Evolutionary conservation across 2,329 filamentous ascomycete species (phyloP), one percentile per base, ranked within the genome.

Genomic region (Alternaria ethzedia): DNA sequence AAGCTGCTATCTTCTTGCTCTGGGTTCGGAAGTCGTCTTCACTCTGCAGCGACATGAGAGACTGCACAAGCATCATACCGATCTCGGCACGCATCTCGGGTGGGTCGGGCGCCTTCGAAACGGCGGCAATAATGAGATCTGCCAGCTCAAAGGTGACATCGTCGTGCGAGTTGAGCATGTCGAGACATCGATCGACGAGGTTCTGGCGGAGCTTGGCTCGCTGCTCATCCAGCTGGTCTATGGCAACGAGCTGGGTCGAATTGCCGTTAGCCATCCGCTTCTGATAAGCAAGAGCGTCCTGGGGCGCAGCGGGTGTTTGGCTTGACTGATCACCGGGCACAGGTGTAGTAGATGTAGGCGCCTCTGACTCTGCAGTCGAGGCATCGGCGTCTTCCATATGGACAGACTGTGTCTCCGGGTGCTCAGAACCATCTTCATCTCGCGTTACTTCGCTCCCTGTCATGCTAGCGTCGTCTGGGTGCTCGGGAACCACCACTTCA

Each of bases 61-160:
- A 96, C 72, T 92, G 90, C 5, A 94, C 90, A 49, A 99, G 83
- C 0, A 94, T 96, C 54, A 90, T 88, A 15, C 92, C 94, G 69
- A 97, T 91, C 59, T 96, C 92, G 65, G 89, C 88, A 44, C 90
- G 86, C 83, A 80, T 87, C 74, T 79, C 86, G 70, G 79, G 86
- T 68, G 79, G 88, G 77, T 87, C 89, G 74, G 76, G 87, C 69
- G 82, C 90, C 74, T 88, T 90, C 28, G 84, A 82, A 9, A 88
- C 87, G 23, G 93, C 90, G 4, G 90, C 89, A 41, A 87, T 87
- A 58, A 99, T 94, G 20, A 99, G 85, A 72, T 97, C 94, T 0
- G 94, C 89, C 50, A 99, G 85, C 75, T 98, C 95, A 71, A 97
- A 96, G 0, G 96, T 96, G 11, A 95, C 89, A 70, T 92, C 90